Evolutionary conservation across 768 basidiomycete species (phyloP).

Genomic region (Lentinula lateritia): DNA sequence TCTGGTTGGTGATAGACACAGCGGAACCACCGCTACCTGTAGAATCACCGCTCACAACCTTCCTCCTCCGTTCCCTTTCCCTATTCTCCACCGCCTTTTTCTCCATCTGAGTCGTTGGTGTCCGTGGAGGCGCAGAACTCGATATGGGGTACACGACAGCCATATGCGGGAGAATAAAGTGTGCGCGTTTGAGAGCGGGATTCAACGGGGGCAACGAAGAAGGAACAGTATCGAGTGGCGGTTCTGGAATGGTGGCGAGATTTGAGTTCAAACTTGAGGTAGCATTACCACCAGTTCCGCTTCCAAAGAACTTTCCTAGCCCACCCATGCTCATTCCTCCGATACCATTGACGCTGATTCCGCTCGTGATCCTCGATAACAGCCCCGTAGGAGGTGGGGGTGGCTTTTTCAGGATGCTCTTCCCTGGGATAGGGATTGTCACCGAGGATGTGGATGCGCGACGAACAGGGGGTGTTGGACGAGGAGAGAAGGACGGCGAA

Average conservation of each 20-base stretch:
- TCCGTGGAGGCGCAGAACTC: constrained; percentile 76
- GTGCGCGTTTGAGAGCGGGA: constrained; percentile 62
- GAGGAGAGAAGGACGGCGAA: not conserved
- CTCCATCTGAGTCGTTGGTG: constrained; percentile 73
- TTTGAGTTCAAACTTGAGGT: not conserved
- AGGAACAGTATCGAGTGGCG: not conserved
- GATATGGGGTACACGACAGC: constrained; percentile 90
- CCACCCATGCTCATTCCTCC: not conserved
- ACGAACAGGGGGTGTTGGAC: not conserved
- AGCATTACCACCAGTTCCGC: not conserved
- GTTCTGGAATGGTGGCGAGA: not conserved
- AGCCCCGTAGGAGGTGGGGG: constrained; percentile 63
- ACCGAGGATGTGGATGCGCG: constrained; percentile 52
- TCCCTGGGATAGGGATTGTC: constrained; percentile 73
- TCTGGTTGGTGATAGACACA: constrained; percentile 1
- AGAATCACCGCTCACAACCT: constrained; percentile 51
- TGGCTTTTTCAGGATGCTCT: constrained; percentile 76
- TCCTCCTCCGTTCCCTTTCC: constrained; percentile 61
- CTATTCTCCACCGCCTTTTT: constrained; percentile 73
- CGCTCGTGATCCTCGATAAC: constrained; percentile 59
- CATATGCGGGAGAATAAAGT: constrained; percentile 86
- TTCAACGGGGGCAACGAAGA: constrained; percentile 22
- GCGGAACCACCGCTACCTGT: constrained; percentile 9
- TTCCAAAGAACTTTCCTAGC: not conserved
- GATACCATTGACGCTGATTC: not conserved